These are phyloP conservation scores for Cutaneotrichosporon sp. DNA, from an alignment of 1,284 basidiomycete species.

Conservation along the genomic window DNA sequence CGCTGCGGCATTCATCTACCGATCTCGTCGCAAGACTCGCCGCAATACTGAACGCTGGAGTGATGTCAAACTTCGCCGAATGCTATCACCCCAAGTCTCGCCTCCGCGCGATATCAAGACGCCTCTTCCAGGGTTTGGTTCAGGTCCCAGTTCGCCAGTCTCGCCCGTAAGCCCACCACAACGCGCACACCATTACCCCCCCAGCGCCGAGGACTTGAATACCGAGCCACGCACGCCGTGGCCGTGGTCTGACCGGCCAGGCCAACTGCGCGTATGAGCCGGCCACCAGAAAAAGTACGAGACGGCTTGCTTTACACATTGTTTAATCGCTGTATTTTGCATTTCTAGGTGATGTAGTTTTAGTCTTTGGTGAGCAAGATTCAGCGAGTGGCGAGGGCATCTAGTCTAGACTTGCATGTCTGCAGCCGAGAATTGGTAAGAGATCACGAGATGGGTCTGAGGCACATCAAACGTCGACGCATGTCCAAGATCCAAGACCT, in stretches of 20 bases:
- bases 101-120: constrained; percentile 4
- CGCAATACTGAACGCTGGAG: neutral
- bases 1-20: neutral
- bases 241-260: neutral
- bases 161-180: neutral
- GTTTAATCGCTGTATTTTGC: too few species aligned
- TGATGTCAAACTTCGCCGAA: constrained; percentile 2
- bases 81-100: neutral
- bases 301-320: neutral
- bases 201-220: neutral
- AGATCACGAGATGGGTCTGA: too few species aligned
- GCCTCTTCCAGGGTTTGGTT: neutral
- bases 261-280: neutral
- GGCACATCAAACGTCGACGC: too few species aligned
- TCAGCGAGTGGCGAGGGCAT: too few species aligned
- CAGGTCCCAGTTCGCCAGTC: neutral
- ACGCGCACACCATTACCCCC: neutral
- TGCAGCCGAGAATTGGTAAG: too few species aligned
- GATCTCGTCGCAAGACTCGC: neutral
- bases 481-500: too few species aligned
- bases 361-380: too few species aligned
- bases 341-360: too few species aligned
- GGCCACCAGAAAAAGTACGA: neutral
- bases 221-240: neutral
- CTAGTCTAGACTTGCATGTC: too few species aligned